These are phyloP conservation scores for Purpureocillium takamizusanense DNA, from an alignment of 2,329 filamentous ascomycete species.

Conservation along the genomic window DNA sequence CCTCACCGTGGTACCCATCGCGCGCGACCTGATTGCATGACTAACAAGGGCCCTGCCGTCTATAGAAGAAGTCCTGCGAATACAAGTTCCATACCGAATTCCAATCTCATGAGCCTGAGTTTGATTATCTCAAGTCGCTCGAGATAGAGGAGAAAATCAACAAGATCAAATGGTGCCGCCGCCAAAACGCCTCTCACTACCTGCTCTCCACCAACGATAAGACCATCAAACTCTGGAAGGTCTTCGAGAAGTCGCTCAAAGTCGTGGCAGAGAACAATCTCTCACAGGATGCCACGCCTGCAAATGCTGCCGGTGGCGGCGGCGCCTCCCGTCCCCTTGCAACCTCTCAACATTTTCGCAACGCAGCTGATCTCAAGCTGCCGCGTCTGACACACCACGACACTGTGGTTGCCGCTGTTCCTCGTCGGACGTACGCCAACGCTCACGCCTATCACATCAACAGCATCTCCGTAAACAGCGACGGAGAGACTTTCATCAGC, in stretches of 20 bases:
- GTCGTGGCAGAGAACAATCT: slow-evolving; percentile 98
- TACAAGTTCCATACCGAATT: slow-evolving; percentile 99
- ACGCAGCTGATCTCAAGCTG: slow-evolving; percentile 76
- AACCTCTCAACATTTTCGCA: slow-evolving; percentile 68
- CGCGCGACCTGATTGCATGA: background rate
- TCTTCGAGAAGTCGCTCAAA: slow-evolving; percentile 98
- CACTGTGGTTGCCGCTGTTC: slow-evolving; percentile 93
- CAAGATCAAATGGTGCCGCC: slow-evolving; percentile 99
- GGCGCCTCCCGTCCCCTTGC: slow-evolving; percentile 62
- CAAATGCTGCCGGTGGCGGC: slow-evolving; percentile 62
- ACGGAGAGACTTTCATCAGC: slow-evolving; percentile 98
- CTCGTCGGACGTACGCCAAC: slow-evolving; percentile 92
- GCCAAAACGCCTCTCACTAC: slow-evolving; percentile 97
- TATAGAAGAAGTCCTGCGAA: slow-evolving; percentile 98
- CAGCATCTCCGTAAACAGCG: slow-evolving; percentile 99
- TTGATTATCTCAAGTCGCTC: slow-evolving; percentile 97
- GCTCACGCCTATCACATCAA: slow-evolving; percentile 99
- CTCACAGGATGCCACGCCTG: slow-evolving; percentile 83
- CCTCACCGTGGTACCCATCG: too few species aligned
- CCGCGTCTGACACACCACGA: slow-evolving; percentile 96
- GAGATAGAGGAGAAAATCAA: slow-evolving; percentile 99
- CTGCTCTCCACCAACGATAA: slow-evolving; percentile 98
- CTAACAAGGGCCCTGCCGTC: slow-evolving; percentile 1
- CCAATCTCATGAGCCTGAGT: slow-evolving; percentile 98
- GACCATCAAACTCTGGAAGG: slow-evolving; percentile 99